These are phyloP conservation scores for Pythium volutum DNA, from an alignment of 352 stramenopile species.

Conservation along the genomic window DNA sequence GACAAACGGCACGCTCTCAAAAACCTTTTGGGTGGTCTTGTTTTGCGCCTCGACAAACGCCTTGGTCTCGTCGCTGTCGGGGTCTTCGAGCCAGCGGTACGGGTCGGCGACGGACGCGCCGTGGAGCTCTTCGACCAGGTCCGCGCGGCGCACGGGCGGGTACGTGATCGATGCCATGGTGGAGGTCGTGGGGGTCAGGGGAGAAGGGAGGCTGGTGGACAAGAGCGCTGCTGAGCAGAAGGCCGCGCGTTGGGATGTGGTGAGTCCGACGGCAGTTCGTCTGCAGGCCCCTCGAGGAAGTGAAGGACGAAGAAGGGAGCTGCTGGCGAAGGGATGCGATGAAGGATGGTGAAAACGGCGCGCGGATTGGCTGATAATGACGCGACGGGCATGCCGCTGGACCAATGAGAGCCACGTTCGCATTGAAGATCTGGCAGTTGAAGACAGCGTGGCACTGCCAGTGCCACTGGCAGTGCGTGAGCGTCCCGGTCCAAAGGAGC, in stretches of 20 bases:
- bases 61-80: constrained; percentile 75
- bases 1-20: constrained; percentile 62
- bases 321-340: constrained; percentile 5
- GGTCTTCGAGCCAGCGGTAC: constrained; percentile 80
- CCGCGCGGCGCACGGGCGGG: constrained; percentile 41
- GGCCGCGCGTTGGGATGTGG: constrained; percentile 21
- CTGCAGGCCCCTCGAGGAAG: constrained; percentile 14
- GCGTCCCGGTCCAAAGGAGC: too few relatives aligned
- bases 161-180: constrained; percentile 31
- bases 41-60: constrained; percentile 80
- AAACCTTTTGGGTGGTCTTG: constrained; percentile 58
- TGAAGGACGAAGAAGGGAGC: constrained; percentile 14
- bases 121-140: constrained; percentile 60
- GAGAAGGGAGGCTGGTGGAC: neutral
- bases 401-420: constrained; percentile 8
- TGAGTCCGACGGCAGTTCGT: constrained; percentile 13
- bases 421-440: neutral
- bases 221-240: neutral
- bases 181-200: neutral
- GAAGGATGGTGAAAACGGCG: constrained; percentile 13
- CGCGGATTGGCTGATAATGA: neutral
- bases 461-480: too few relatives aligned
- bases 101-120: constrained; percentile 54
- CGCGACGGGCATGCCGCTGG: neutral
- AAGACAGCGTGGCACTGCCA: too few relatives aligned